Percentiles rank a stretch among this genome's conserved stretches.
Conservation (phyloP, 2,329 filamentous ascomycete species). For the Conoideocrella luteorostrata region DNA sequence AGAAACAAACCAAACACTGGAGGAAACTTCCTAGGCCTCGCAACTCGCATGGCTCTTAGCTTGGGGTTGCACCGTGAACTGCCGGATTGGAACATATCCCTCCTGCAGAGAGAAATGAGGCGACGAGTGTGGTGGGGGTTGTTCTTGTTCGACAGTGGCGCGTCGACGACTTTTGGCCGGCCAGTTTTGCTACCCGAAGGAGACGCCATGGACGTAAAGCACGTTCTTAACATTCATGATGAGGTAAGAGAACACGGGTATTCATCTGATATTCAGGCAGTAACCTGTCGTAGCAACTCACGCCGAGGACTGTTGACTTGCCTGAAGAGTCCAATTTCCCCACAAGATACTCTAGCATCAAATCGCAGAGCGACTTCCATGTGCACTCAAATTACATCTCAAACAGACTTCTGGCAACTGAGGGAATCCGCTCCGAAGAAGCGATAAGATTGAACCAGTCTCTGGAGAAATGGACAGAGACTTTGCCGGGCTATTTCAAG, state of each 20-base stretch:
- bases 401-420: constrained; percentile 20
- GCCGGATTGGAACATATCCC: constrained; percentile 23
- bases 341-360: constrained; percentile 23
- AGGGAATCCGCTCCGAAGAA: constrained; percentile 18
- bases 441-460: constrained; percentile 18
- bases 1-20: constrained; percentile 42
- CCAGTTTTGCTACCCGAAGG: constrained; percentile 21
- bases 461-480: constrained; percentile 20
- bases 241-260: constrained; percentile 8
- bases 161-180: constrained; percentile 36
- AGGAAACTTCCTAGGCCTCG: constrained; percentile 41
- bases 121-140: constrained; percentile 36
- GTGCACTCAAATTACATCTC: constrained; percentile 25
- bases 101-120: constrained; percentile 30
- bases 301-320: constrained; percentile 15
- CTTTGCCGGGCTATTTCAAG: constrained; percentile 20
- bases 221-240: constrained; percentile 23
- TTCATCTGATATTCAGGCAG: constrained; percentile 1
- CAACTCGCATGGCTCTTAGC: constrained; percentile 39
- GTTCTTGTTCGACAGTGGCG: constrained; percentile 40
- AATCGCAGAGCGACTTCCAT: constrained; percentile 23
- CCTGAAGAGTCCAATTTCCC: constrained; percentile 17
- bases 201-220: constrained; percentile 23
- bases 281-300: constrained; percentile 14
- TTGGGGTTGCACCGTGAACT: constrained; percentile 40